Evolutionary conservation across 2,329 filamentous ascomycete genomes (phyloP).

Genomic region (Metarhizium brunneum): DNA sequence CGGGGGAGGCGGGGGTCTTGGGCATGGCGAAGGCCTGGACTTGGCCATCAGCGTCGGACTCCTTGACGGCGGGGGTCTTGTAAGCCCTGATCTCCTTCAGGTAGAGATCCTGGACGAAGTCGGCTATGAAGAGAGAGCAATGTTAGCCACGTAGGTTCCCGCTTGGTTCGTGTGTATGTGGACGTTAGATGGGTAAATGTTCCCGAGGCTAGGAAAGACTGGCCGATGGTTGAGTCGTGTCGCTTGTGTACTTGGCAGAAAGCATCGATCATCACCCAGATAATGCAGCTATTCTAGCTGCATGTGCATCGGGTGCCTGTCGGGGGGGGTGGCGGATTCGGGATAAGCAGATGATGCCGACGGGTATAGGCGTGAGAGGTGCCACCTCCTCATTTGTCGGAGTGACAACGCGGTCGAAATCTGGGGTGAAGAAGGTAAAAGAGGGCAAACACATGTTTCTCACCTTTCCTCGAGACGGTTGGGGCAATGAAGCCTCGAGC

Average conservation of each 20-base stretch:
- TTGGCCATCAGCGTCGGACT: slow-evolving; percentile 78
- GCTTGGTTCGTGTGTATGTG: too few species aligned
- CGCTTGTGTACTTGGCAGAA: not conserved
- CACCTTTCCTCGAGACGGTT: slow-evolving; percentile 53
- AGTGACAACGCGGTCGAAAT: not conserved
- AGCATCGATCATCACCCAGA: too few species aligned
- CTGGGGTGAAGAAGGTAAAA: not conserved
- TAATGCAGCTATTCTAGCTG: too few species aligned
- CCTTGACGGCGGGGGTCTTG: slow-evolving; percentile 78
- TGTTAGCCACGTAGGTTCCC: not conserved
- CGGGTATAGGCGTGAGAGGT: not conserved
- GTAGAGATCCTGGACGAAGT: slow-evolving; percentile 97
- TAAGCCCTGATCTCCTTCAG: slow-evolving; percentile 92
- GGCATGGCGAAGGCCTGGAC: slow-evolving; percentile 82
- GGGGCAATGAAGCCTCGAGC: slow-evolving; percentile 50
- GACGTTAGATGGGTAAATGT: too few species aligned
- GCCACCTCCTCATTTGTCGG: not conserved
- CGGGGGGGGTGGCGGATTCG: too few species aligned
- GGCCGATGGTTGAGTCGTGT: too few species aligned
- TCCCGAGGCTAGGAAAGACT: too few species aligned
- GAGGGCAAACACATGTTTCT: slow-evolving; percentile 19
- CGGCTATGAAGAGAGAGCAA: slow-evolving; percentile 48
- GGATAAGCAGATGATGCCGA: not conserved
- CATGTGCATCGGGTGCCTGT: too few species aligned
- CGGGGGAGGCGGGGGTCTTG: slow-evolving; percentile 75